Evolutionary conservation across 169 alveolate genomes (phyloP).

Genomic region (Cystoisospora suis): DNA sequence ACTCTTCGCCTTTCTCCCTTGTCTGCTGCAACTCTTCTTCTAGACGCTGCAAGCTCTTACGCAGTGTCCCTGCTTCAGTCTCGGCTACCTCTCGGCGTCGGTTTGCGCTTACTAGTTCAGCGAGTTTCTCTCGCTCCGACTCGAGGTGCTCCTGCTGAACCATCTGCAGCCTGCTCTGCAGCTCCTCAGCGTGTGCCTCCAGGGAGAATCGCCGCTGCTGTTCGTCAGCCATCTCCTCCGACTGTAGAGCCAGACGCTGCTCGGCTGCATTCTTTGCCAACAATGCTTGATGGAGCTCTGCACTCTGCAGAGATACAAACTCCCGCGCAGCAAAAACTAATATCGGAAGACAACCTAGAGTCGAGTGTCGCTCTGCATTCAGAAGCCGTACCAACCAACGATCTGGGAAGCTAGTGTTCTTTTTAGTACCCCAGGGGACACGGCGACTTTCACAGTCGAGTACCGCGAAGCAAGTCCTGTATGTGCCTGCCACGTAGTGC

Average conservation of each 20-base stretch:
- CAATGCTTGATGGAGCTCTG: background rate
- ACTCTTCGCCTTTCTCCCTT: too few species aligned
- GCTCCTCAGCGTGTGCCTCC: conserved; percentile 21
- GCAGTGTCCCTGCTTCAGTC: background rate
- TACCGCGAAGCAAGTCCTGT: too few species aligned
- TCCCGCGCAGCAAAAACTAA: too few species aligned
- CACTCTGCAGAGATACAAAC: background rate
- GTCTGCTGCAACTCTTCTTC: background rate
- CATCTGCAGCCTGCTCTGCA: background rate
- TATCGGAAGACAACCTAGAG: too few species aligned
- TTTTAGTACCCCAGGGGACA: too few species aligned
- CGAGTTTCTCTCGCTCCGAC: conserved; percentile 5
- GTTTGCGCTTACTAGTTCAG: too few species aligned
- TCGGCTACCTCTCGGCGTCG: background rate
- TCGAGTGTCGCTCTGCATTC: too few species aligned
- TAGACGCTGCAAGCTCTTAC: background rate
- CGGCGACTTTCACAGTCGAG: too few species aligned
- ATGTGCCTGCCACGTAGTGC: too few species aligned
- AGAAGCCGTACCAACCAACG: too few species aligned
- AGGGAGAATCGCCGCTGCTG: background rate
- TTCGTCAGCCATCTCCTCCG: background rate
- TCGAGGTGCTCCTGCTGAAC: background rate
- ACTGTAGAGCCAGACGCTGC: conserved; percentile 1
- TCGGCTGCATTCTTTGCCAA: conserved; percentile 14
- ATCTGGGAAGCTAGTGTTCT: too few species aligned